Percentiles rank a stretch among this genome's conserved stretches.
Evolutionary conservation across 2,329 filamentous ascomycete species (phyloP).

Genomic region (Penicillium sp.): DNA sequence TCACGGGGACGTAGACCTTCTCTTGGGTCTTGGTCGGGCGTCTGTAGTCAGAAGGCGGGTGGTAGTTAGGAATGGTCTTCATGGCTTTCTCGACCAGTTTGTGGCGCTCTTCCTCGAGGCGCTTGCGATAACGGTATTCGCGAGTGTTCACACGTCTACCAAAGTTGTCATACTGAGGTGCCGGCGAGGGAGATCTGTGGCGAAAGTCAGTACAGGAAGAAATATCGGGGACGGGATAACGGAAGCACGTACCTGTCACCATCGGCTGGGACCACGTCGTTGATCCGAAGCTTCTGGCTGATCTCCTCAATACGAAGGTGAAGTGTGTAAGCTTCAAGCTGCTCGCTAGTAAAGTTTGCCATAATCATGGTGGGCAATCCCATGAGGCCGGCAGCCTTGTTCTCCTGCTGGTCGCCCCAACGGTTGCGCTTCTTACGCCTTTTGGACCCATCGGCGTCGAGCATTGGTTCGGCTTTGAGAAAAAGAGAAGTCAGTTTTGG

Average conservation of each 20-base stretch:
- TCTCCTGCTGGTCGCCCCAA: slow-evolving; percentile 96
- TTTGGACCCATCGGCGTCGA: slow-evolving; percentile 67
- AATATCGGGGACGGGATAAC: not conserved
- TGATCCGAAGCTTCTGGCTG: slow-evolving; percentile 97
- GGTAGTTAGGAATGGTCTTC: slow-evolving; percentile 99
- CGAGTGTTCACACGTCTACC: slow-evolving; percentile 98
- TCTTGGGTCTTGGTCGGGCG: slow-evolving; percentile 99
- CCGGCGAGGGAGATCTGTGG: slow-evolving; percentile 82
- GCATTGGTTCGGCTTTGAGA: slow-evolving; percentile 41
- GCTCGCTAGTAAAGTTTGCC: slow-evolving; percentile 96
- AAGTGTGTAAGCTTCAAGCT: slow-evolving; percentile 93
- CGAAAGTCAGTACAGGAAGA: slow-evolving; percentile 16
- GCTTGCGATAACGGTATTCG: slow-evolving; percentile 97
- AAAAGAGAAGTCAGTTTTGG: slow-evolving; percentile 20
- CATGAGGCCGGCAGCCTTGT: slow-evolving; percentile 98
- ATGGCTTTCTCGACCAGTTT: slow-evolving; percentile 98
- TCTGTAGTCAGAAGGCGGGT: slow-evolving; percentile 96
- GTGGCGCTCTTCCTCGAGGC: slow-evolving; percentile 96
- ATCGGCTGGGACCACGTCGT: slow-evolving; percentile 96
- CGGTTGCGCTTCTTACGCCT: slow-evolving; percentile 97
- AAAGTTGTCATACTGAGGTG: slow-evolving; percentile 98
- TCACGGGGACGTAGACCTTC: slow-evolving; percentile 99
- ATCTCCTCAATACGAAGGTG: slow-evolving; percentile 98
- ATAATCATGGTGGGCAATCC: slow-evolving; percentile 93
- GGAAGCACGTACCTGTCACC: slow-evolving; percentile 69